Base-by-base conservation (phyloP, 2,329 filamentous ascomycete species). In the Cordyceps cicadae region DNA sequence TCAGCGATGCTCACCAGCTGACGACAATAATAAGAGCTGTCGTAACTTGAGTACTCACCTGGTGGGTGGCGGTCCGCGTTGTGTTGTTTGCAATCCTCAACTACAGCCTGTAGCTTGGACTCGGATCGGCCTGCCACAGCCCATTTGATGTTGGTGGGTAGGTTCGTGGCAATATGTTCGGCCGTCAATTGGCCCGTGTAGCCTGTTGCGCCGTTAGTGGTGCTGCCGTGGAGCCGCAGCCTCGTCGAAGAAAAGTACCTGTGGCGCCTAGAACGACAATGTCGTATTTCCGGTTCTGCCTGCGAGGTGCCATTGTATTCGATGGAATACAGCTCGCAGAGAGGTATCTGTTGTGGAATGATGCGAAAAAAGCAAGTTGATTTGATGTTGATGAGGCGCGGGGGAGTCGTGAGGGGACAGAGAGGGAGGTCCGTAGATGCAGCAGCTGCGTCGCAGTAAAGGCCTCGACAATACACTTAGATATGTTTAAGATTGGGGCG, bases 101-200 rank as follows among this genome's bases (percentile, higher is more conserved):
- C 84, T 12, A 97, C 74, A 46, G 76, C 75, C 65, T 88, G 81
- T 5, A 97, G 81, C 72, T 96, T 96, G 54, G 79, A 76, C 54
- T 81, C 77, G n/a, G 89, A 92, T 29, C 92, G 88, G 34, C 92
- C 92, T 51, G 91, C 90, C 60, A 97, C 79, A 15, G 90, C 92
- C 92, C 92, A 97, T 77, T 85, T 91, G 63, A 96, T 73, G 70
- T 90, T 83, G 19, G 88, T 90, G 0, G 92, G 88, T 1, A 91
- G 78, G 65, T 83, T 76, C 15, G 80, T 80, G 57, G 85, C 80
- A 68, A 96, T 87, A 72, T 94, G 85, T 71, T 95, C 87, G 32
- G 87, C 87, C 2, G 86, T 86, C 66, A 89, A 80, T 65, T 84
- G 87, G 45, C 92, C 92, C 0, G 92, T 97, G 74, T 95, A 96